phyloP scores from a whole-genome alignment of 148 eudicot species.

The Dianthus caryophyllus region DNA sequence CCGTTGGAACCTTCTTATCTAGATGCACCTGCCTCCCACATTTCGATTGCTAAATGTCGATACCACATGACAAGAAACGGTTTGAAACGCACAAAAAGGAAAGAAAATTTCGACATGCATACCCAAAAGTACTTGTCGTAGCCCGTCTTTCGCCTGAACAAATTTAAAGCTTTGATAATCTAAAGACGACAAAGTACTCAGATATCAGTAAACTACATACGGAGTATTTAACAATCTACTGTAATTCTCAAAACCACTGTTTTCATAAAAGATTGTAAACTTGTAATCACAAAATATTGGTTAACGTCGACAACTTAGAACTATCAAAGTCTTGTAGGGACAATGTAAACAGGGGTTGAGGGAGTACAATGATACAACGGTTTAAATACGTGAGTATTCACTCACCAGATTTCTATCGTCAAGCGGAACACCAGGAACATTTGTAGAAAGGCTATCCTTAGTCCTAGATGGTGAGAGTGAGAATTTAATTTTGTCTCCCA shows the following conservation, averaged over 20 bases:
- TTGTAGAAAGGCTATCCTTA: constrained; percentile 79
- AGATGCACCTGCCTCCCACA: constrained; percentile 65
- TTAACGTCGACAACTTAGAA: no score
- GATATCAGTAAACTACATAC: constrained; percentile 14
- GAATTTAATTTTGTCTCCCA: constrained; percentile 90
- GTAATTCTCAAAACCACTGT: no score
- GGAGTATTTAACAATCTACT: not conserved
- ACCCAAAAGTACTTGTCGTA: constrained; percentile 85
- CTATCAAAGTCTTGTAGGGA: no score
- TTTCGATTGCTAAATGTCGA: not conserved
- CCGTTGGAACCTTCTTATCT: constrained; percentile 95
- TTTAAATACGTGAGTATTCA: not conserved
- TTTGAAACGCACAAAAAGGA: not conserved
- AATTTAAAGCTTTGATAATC: constrained; percentile 86
- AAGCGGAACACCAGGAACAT: constrained; percentile 87
- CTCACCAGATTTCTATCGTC: constrained; percentile 89
- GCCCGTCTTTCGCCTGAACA: constrained; percentile 84
- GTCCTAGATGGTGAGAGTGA: constrained; percentile 83
- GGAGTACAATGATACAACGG: constrained; percentile 9
- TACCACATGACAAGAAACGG: not conserved
- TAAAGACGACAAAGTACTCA: constrained; percentile 29
- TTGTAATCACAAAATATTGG: no score
- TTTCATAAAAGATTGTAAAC: no score
- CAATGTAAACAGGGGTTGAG: no score
- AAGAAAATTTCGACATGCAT: constrained; percentile 8